Evolutionary conservation across 1,284 basidiomycete species (phyloP).

Genomic region (Afroboletus lepidellus): DNA sequence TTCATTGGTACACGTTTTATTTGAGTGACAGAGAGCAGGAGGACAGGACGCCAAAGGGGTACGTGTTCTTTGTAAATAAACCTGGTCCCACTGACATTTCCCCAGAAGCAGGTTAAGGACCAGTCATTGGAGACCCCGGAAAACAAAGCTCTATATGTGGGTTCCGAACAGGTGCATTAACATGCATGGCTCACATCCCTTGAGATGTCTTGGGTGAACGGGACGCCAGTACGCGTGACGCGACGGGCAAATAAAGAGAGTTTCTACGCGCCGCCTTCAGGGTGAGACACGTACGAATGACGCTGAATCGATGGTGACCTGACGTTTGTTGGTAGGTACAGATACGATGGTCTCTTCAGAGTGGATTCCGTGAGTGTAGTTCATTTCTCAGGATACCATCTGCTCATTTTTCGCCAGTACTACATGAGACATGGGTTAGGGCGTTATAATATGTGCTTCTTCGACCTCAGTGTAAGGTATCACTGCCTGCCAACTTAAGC

Average conservation of each 20-base stretch:
- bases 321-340: slow-evolving; percentile 27
- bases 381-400: neutral
- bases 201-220: slow-evolving; percentile 34
- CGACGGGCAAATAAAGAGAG: slow-evolving; percentile 32
- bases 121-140: slow-evolving; percentile 35
- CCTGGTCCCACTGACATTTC: neutral
- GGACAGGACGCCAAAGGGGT: slow-evolving; percentile 4
- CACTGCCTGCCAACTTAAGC: neutral
- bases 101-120: slow-evolving; percentile 29
- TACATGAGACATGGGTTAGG: neutral
- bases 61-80: slow-evolving; percentile 4
- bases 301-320: neutral
- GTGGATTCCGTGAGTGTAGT: neutral
- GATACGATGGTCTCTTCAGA: neutral
- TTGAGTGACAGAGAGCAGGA: neutral
- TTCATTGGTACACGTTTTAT: neutral
- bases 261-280: slow-evolving; percentile 34
- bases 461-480: neutral
- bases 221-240: slow-evolving; percentile 41
- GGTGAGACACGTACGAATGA: slow-evolving; percentile 24
- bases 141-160: slow-evolving; percentile 37
- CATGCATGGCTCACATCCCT: neutral
- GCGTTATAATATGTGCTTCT: neutral
- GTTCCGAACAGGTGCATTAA: neutral
- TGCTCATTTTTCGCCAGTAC: neutral